Evolutionary conservation across 768 basidiomycete species (phyloP), one percentile per base, ranked within the genome.

Genomic region (Mycena capillaripes): DNA sequence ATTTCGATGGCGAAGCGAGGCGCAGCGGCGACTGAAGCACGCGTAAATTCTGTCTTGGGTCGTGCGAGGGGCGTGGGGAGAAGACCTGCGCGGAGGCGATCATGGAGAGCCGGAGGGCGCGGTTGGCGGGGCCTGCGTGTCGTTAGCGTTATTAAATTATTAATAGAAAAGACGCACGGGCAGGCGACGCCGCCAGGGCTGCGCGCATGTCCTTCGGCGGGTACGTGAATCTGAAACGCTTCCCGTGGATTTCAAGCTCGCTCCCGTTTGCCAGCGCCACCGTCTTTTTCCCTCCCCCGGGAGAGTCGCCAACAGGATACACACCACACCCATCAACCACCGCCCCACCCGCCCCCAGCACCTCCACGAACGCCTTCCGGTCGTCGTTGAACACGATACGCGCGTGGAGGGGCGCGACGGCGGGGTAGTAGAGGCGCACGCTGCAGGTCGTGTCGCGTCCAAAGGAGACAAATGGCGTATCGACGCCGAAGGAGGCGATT

Each of bases 21-120:
- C 86, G 88, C 11, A 90, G 76, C 0, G 91, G 92, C 17, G 86
- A 90, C 77, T 91, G 88, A 4, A 94, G 84, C 36, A 92, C 83
- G 10, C 88, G 85, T 2, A 94, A 85, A 71, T 93, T 93, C 78
- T 90, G 90, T 34, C 84, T 81, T 2, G 92, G 90, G 76, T 92
- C 86, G 4, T 81, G 79, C 40, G 88, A 90, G 0, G 90, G 91
- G 4, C 88, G 81, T 1, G 93, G 93, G 1, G 89, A 89, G 80
- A 94, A 93, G 6, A 95, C 92, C 75, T 93, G 89, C 0, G 92
- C 92, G 65, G 89, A 90, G 29, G 90, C 86, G 38, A 95, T 93
- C 91, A 95, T 92, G 2, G 92, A 93, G 70, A 95, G 86, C 32
- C 93, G 89, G 2, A 92, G 85, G 3, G 88, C 85, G 25, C 89